Evolutionary conservation across 192 early-diverging fungal species (phyloP), one percentile per base, ranked within the genome.

Genomic region (Coemansia sp.): DNA sequence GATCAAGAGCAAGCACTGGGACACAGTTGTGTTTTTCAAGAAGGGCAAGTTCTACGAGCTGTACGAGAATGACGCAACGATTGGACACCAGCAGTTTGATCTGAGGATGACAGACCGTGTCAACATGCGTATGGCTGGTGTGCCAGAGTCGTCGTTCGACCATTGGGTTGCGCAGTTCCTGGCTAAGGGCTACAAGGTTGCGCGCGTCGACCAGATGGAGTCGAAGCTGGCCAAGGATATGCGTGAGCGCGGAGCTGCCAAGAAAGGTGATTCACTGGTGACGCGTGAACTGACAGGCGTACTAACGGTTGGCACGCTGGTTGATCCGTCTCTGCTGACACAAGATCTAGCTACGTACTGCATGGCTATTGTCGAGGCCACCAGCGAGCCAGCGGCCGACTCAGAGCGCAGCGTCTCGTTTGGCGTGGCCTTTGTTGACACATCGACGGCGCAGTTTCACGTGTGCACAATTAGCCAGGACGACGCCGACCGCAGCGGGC

Each of bases 51-150:
- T 98, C 59, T 97, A 90, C 74, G 97, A 99, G 78, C 84, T 99
- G n/a, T 99, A 98, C 67, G 97, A 99, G 76, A 94, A 95, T 52
- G 98, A 99, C 70, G 98, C 98, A 2, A 91, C 96, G 49, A 93
- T 99, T 71, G 97, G 94, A 26, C 95, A 96, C 68, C 91, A 91
- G 61, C 86, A 94, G 61, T 99, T 99, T 76, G 98, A 99, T 76
- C 86, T 98, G 67, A 97, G 97, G 62, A 69, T 99, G 67, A 95
- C 94, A 2, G 97, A 97, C 72, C 87, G 98, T 22, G 93, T 92
- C 51, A 98, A 99, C 84, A 99, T 99, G 98, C 85, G 94, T 39
- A 98, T 99, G 98, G 94, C 92, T 0, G 98, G 98, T 12, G 95
- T 98, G 1, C 98, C 98, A 15, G 98, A 98, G 74, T 85, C 82